Conservation (phyloP, 2,329 filamentous ascomycete species). For the Microsporum audouinii region DNA sequence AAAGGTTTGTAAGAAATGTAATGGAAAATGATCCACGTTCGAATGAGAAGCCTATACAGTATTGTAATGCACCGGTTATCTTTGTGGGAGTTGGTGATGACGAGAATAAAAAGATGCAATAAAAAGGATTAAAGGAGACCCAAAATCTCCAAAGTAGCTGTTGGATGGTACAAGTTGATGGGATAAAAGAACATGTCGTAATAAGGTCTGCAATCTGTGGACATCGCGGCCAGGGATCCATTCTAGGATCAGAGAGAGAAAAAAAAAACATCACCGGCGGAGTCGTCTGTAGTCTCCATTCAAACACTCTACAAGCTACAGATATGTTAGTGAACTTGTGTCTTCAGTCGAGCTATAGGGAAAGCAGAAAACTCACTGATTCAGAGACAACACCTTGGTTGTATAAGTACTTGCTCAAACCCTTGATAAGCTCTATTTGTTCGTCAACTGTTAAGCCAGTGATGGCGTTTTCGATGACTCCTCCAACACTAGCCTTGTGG, state of each 20-base stretch:
- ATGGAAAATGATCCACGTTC: neutral
- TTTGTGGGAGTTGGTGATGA: neutral
- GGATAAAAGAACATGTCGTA: neutral
- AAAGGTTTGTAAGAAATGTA: neutral
- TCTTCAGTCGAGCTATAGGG: neutral
- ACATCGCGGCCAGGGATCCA: neutral
- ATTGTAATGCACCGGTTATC: slow-evolving; percentile 5
- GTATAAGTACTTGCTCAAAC: slow-evolving; percentile 51
- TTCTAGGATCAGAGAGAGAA: neutral
- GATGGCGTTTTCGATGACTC: slow-evolving; percentile 82
- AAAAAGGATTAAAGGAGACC: neutral
- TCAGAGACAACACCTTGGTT: slow-evolving; percentile 50
- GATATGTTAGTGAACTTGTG: slow-evolving; percentile 13
- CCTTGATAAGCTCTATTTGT: slow-evolving; percentile 66
- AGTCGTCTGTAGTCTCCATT: slow-evolving; percentile 24
- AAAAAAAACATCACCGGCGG: slow-evolving; percentile 14
- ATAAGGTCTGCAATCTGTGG: neutral
- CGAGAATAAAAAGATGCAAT: neutral
- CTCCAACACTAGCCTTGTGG: slow-evolving; percentile 72
- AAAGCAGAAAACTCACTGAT: slow-evolving; percentile 33
- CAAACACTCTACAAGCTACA: slow-evolving; percentile 29
- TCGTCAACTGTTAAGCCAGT: slow-evolving; percentile 78
- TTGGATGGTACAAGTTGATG: slow-evolving; percentile 1
- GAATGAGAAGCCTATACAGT: slow-evolving; percentile 3
- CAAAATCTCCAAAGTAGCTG: neutral